These are phyloP conservation scores for Cryptococcus deneoformans DNA, from an alignment of 1,284 basidiomycete genomes.

Conservation along the genomic window DNA sequence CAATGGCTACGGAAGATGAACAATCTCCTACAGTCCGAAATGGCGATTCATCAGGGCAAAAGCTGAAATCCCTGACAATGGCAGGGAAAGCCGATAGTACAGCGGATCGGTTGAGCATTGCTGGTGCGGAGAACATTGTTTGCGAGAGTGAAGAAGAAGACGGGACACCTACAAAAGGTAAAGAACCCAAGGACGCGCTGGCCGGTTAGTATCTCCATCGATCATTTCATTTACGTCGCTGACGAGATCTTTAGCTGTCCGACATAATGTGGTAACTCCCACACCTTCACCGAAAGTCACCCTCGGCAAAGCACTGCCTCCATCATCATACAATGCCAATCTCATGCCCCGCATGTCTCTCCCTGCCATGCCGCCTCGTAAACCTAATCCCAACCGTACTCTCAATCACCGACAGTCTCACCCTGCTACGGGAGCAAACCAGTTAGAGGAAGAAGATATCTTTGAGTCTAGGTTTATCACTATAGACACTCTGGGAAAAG, in stretches of 20 bases:
- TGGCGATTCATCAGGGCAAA: not conserved
- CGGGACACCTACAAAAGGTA: constrained; percentile 46
- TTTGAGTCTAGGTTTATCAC: constrained; percentile 62
- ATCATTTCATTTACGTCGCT: not conserved
- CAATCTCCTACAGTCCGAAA: constrained; percentile 39
- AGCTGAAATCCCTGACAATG: constrained; percentile 9
- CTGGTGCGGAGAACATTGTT: constrained; percentile 34
- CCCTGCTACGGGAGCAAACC: constrained; percentile 25
- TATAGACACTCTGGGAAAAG: constrained; percentile 79
- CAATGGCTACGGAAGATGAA: constrained; percentile 49
- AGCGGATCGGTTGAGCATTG: constrained; percentile 23
- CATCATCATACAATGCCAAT: constrained; percentile 8
- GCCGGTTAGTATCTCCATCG: constrained; percentile 11
- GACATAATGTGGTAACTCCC: constrained; percentile 19
- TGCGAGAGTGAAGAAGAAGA: constrained; percentile 45
- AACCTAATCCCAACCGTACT: constrained; percentile 34
- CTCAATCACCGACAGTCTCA: constrained; percentile 49
- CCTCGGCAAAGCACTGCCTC: constrained; percentile 2
- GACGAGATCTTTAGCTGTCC: constrained; percentile 11
- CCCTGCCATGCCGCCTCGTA: constrained; percentile 37
- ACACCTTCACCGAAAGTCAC: constrained; percentile 24
- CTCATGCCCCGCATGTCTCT: constrained; percentile 46
- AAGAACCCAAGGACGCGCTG: constrained; percentile 16
- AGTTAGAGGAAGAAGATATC: constrained; percentile 42
- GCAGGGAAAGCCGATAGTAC: constrained; percentile 1